These are phyloP conservation scores for Neoboletus subvelutipes DNA, from an alignment of 768 basidiomycete species.

Conservation along the genomic window DNA sequence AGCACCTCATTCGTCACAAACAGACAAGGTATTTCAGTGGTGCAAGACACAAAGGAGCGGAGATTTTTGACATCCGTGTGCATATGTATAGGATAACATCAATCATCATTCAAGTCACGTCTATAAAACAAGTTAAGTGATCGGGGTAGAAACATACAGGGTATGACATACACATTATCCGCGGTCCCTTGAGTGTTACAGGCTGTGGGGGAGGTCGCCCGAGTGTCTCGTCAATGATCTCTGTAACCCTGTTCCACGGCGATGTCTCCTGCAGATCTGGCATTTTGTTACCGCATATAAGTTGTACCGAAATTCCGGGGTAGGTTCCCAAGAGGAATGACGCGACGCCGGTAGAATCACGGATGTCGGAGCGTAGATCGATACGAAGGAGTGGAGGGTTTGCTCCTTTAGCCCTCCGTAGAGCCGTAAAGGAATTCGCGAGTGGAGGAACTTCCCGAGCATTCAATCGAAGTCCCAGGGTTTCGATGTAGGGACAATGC, in stretches of 20 bases:
- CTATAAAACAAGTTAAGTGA: background rate
- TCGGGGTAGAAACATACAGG: background rate
- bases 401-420: conserved; percentile 4
- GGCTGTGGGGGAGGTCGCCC: conserved; percentile 13
- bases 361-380: conserved; percentile 20
- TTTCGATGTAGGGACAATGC: conserved; percentile 19
- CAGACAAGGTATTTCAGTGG: background rate
- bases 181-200: background rate
- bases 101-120: conserved; percentile 6
- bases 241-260: conserved; percentile 23
- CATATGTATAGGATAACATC: background rate
- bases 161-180: conserved; percentile 19
- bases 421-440: background rate
- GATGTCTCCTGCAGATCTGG: conserved; percentile 15
- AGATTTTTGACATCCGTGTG: background rate
- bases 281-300: conserved; percentile 1
- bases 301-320: conserved; percentile 9
- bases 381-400: conserved; percentile 6
- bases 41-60: background rate
- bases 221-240: conserved; percentile 15
- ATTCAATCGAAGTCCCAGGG: conserved; percentile 18
- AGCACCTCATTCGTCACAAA: background rate
- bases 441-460: conserved; percentile 16
- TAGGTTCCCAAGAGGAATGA: conserved; percentile 16
- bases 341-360: conserved; percentile 17